A percentile compares a stretch with the other conserved stretches of the same genome.
Evolutionary conservation across 2,329 filamentous ascomycete genomes (phyloP).

Genomic region (Fusarium sp.): DNA sequence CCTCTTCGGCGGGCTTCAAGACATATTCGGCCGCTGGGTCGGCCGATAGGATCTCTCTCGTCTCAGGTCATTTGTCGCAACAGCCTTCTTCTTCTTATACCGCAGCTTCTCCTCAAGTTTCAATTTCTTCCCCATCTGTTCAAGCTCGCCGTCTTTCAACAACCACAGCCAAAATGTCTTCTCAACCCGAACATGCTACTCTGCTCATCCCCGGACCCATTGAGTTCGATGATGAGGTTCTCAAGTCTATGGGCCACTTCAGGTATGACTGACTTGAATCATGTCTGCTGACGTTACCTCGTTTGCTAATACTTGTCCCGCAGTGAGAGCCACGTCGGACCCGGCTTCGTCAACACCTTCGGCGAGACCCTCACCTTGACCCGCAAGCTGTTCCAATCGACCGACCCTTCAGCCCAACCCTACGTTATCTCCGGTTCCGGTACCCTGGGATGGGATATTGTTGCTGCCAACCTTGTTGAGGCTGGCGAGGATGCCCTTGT

Average conservation of each 20-base stretch:
- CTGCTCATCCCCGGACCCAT: conserved; percentile 97
- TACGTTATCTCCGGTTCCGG: conserved; percentile 95
- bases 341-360: conserved; percentile 89
- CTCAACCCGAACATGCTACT: conserved; percentile 73
- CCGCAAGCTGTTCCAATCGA: conserved; percentile 94
- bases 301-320: conserved; percentile 14
- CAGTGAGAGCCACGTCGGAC: conserved; percentile 94
- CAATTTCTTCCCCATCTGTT: conserved; percentile 26
- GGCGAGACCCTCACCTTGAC: conserved; percentile 90
- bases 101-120: conserved; percentile 25
- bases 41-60: conserved; percentile 50
- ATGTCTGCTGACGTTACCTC: background rate
- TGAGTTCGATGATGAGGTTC: conserved; percentile 97
- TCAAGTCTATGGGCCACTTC: conserved; percentile 95
- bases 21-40: conserved; percentile 45
- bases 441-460: conserved; percentile 96
- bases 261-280: conserved; percentile 62
- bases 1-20: conserved; percentile 47
- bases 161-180: conserved; percentile 66
- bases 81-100: conserved; percentile 36
- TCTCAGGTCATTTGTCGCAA: conserved; percentile 46
- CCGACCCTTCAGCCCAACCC: conserved; percentile 84
- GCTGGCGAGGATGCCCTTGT: conserved; percentile 91
- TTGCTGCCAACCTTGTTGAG: conserved; percentile 93
- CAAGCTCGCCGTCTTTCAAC: conserved; percentile 45